Percentiles rank a stretch among this genome's conserved stretches.
Evolutionary conservation across 2,329 filamentous ascomycete genomes (phyloP).

Genomic region (Alternaria novae-zelandiae): DNA sequence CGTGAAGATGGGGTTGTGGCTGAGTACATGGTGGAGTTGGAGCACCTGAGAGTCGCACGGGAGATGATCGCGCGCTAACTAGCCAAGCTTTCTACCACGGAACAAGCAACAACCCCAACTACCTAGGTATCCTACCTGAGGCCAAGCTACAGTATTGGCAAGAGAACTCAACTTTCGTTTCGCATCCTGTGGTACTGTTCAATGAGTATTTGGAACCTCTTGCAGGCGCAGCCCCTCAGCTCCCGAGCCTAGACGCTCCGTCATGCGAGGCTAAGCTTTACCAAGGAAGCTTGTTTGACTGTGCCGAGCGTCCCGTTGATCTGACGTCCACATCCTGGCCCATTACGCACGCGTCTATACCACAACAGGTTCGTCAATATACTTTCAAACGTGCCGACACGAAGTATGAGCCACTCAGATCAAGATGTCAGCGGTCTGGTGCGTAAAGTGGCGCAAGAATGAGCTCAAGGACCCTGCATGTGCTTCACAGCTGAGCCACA

Average conservation of each 20-base stretch:
- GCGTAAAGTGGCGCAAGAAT: conserved; percentile 24
- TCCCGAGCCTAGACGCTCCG: background rate
- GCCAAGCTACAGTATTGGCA: background rate
- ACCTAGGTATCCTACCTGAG: background rate
- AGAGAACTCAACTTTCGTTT: background rate
- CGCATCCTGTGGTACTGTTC: background rate
- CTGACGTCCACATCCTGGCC: conserved; percentile 7
- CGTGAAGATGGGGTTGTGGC: conserved; percentile 16
- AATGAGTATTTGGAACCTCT: background rate
- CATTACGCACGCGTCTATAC: conserved; percentile 38
- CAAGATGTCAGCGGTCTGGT: background rate
- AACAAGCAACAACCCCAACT: background rate
- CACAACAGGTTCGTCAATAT: conserved; percentile 18
- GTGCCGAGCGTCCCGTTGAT: conserved; percentile 5
- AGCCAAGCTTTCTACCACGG: conserved; percentile 15
- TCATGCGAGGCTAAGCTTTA: conserved; percentile 32
- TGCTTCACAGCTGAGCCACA: conserved; percentile 27
- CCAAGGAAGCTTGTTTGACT: conserved; percentile 35
- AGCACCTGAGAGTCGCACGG: conserved; percentile 13
- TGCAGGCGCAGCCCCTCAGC: background rate
- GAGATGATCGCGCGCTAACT: conserved; percentile 27
- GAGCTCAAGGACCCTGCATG: conserved; percentile 7
- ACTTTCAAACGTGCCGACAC: conserved; percentile 9
- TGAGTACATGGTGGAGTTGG: conserved; percentile 17
- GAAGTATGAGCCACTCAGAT: conserved; percentile 21